Conservation (phyloP, 2,329 filamentous ascomycete species). For the Bipolaris oryzae region DNA sequence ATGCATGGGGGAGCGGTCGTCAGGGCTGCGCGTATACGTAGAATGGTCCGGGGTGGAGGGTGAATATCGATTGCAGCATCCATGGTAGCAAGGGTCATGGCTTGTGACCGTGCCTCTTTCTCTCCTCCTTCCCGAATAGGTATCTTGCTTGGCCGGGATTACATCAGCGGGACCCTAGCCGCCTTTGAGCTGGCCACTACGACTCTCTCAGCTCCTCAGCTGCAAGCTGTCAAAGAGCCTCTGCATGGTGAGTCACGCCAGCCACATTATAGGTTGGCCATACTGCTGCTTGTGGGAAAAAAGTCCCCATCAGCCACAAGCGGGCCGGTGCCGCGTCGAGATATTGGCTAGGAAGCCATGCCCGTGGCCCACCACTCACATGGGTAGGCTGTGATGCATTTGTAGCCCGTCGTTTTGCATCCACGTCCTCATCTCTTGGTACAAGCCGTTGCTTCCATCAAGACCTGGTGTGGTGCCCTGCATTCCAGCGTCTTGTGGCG, state of each 20-base stretch:
- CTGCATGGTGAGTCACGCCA: slow-evolving; percentile 2
- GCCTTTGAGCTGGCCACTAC: neutral
- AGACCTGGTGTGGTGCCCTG: slow-evolving; percentile 1
- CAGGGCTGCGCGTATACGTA: neutral
- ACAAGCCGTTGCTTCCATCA: slow-evolving; percentile 8
- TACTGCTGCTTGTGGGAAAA: neutral
- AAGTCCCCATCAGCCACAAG: neutral
- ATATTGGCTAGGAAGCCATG: neutral
- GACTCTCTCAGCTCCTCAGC: neutral
- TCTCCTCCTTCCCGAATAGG: neutral
- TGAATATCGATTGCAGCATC: neutral
- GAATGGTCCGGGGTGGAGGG: neutral
- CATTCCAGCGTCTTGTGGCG: neutral
- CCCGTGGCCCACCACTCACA: slow-evolving; percentile 12
- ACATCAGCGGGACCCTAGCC: slow-evolving; percentile 3
- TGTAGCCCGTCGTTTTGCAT: slow-evolving; percentile 24
- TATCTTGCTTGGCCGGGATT: neutral
- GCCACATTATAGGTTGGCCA: slow-evolving; percentile 2
- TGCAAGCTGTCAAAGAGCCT: neutral
- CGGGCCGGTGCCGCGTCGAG: neutral
- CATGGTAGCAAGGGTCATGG: neutral
- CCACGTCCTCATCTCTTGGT: slow-evolving; percentile 27
- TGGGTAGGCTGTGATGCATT: slow-evolving; percentile 19
- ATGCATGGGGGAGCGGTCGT: neutral
- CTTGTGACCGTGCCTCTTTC: neutral